Base-by-base conservation (phyloP, 2,329 filamentous ascomycete species). In the Cladosporium cucumerinum region DNA sequence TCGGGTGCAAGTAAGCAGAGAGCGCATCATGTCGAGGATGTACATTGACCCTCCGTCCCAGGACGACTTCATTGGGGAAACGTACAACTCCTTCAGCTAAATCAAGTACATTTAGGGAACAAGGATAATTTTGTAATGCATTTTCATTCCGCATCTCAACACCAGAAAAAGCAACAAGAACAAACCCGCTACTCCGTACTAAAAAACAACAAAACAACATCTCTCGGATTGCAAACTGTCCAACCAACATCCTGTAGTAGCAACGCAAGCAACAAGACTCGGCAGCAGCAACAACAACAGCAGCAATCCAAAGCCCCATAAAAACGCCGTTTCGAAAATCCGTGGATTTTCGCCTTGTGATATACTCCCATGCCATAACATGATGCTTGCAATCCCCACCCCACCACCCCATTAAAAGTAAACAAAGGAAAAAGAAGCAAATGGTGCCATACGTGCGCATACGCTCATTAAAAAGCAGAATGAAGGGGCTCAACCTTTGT, bases 291-390 rank as follows among this genome's bases (percentile, higher is more conserved):
- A 26, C 46, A 51, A 18, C 23, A 52, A 14, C 49, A 55, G 18
- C 54, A 57, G 12, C 54, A 57, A 12, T 21, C 30, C 32, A 21
- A 58, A 58, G 23, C n/a, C 39, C 23, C 5, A n/a, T n/a, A 26
- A 51, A 8, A 51, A 23, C 43, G 46, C 58, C 18, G 32, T 54
- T 36, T 52, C 43, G 46, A 46, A 55, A 55, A 62, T 55, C 60
- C 60, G 49, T 62, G 49, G 60, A 62, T 46, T 55, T 43, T 62
- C 60, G 60, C 60, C 60, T 21, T 55, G 55, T 34, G 16, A 62
- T 46, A 62, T 51, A 51, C 60, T 51, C 25, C 32, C 21, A 61
- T 61, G 58, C 60, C 60, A 62, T 62, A 58, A 58, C 60, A 62
- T 55, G 39, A 58, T 58, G 55, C 54, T 57, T 39, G 51, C 32